Evolutionary conservation across 768 basidiomycete species (phyloP).

Genomic region (Strobilomyces confusus): DNA sequence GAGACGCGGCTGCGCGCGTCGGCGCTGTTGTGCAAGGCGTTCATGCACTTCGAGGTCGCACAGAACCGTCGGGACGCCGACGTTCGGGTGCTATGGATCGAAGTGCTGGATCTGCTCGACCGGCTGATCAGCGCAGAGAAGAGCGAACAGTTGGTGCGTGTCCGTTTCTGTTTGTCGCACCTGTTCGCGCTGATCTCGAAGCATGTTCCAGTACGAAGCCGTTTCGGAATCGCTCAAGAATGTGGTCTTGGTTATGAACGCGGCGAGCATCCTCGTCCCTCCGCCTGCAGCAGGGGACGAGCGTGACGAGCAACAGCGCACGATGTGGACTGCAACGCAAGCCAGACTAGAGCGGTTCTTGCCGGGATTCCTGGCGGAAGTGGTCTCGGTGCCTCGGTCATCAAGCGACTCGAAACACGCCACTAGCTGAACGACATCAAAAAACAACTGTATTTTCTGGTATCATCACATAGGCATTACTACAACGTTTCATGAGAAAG

Average conservation of each 20-base stretch:
- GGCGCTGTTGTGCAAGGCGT: constrained; percentile 90
- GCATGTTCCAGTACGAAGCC: constrained; percentile 74
- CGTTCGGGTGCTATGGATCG: constrained; percentile 78
- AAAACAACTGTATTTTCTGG: not conserved
- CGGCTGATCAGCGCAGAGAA: constrained; percentile 83
- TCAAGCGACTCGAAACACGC: constrained; percentile 12
- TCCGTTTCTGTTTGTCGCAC: not conserved
- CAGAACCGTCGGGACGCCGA: constrained; percentile 58
- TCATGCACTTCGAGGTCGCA: constrained; percentile 88
- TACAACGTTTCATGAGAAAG: not conserved
- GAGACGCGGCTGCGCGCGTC: constrained; percentile 87
- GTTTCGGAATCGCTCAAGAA: constrained; percentile 97
- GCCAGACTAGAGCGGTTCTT: constrained; percentile 88
- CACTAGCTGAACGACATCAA: constrained; percentile 10
- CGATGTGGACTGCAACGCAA: constrained; percentile 80
- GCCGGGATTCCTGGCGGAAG: constrained; percentile 79
- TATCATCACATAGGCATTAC: constrained; percentile 2
- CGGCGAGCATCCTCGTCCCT: constrained; percentile 77
- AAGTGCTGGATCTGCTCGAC: constrained; percentile 85
- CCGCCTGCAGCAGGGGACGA: constrained; percentile 37
- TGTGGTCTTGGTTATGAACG: constrained; percentile 93
- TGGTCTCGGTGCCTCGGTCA: constrained; percentile 46
- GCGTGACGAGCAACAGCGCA: constrained; percentile 58
- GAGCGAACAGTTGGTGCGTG: constrained; percentile 73
- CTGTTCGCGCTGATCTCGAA: constrained; percentile 5